phyloP scores from a whole-genome alignment of 768 basidiomycete genomes.

The Mrakia gelida region DNA sequence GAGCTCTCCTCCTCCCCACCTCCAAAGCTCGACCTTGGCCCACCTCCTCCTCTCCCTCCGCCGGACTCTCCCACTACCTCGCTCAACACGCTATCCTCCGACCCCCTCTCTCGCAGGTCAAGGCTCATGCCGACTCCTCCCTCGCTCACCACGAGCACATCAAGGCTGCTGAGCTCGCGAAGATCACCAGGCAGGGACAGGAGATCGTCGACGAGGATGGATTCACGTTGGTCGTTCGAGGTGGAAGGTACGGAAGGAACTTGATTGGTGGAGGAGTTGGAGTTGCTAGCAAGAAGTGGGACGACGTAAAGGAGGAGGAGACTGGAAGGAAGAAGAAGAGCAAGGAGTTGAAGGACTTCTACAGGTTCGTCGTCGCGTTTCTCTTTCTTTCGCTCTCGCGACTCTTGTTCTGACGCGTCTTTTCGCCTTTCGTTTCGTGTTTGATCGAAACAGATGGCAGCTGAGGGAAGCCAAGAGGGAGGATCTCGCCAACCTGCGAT shows the following conservation, averaged over 20 bases:
- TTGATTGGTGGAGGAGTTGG: constrained; percentile 68
- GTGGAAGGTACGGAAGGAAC: constrained; percentile 82
- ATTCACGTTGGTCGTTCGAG: constrained; percentile 88
- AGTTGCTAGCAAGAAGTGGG: constrained; percentile 56
- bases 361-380: constrained; percentile 57
- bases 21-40: constrained; percentile 35
- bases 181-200: constrained; percentile 52
- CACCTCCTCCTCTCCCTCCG: constrained; percentile 52
- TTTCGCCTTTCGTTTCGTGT: not conserved
- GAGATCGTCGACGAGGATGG: constrained; percentile 91
- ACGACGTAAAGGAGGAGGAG: constrained; percentile 52
- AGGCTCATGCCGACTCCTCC: constrained; percentile 71
- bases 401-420: not conserved
- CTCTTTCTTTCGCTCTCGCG: not conserved
- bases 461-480: constrained; percentile 72
- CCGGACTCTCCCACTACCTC: constrained; percentile 68
- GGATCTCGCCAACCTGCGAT: constrained; percentile 60
- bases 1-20: constrained; percentile 52
- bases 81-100: constrained; percentile 62
- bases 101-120: constrained; percentile 68
- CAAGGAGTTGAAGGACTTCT: constrained; percentile 55
- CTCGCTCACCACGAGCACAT: constrained; percentile 74
- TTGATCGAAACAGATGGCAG: constrained; percentile 53
- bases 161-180: constrained; percentile 54
- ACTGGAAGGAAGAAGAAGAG: constrained; percentile 59